Evolutionary conservation across 257 asterid species (phyloP).

Genomic region (Solanum dulcamara): DNA sequence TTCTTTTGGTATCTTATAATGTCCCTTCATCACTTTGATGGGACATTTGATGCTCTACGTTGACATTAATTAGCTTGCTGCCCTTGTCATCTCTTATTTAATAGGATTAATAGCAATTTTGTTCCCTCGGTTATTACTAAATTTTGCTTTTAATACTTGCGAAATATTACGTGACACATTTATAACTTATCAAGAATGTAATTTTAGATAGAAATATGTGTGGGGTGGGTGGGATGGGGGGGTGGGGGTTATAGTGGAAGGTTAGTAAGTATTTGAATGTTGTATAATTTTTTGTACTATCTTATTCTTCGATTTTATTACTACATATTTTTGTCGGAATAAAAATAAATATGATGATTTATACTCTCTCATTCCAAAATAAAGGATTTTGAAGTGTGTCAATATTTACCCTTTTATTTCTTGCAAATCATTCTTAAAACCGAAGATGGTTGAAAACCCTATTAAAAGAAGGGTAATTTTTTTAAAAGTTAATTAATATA

Average conservation of each 20-base stretch:
- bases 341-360: too few relatives aligned
- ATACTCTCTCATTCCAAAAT: too few relatives aligned
- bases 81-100: background rate
- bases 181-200: background rate
- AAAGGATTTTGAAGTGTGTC: too few relatives aligned
- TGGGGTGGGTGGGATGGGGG: too few relatives aligned
- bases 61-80: background rate
- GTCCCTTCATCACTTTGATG: background rate
- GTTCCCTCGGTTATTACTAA: background rate
- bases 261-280: background rate
- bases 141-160: background rate
- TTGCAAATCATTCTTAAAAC: too few relatives aligned
- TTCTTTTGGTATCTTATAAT: background rate
- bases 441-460: too few relatives aligned
- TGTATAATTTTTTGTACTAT: background rate
- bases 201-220: accelerated
- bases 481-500: too few relatives aligned
- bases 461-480: too few relatives aligned
- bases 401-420: too few relatives aligned
- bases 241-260: background rate
- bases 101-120: background rate
- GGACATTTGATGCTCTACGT: background rate
- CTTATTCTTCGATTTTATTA: background rate
- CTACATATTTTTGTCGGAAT: too few relatives aligned
- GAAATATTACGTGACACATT: background rate